Evolutionary conservation across 176 grass and related monocot species (phyloP), one percentile per base, ranked within the genome.

Genomic region (Rhipidocladum racemiflorum): DNA sequence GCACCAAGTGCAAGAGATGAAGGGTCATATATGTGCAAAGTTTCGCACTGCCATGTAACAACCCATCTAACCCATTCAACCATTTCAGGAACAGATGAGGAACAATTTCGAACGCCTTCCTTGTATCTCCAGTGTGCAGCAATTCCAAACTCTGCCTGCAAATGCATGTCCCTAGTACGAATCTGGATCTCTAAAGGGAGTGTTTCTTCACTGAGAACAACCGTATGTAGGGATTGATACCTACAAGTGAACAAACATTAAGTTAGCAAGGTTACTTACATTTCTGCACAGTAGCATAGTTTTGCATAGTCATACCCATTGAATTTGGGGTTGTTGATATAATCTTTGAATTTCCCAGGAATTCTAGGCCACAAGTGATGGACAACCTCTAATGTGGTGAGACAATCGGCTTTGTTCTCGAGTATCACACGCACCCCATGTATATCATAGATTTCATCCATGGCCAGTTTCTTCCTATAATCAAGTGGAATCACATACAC

Each of bases 361-460:
- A 92, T 81, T 79, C 72, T 48, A 75, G 89, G 91, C 94, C 91
- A 97, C 68, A 94, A 78, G 20, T 89, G 70, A 80, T 93, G 89
- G 53, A 94, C 86, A 91, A 90, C 60, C 49, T 90, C 87, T 67
- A 97, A 81, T 49, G 85, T 57, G 2, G 81, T 81, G 43, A 88
- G 92, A 79, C 94, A 97, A 74, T 97, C 94, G 64, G 63, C 76
- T 81, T 67, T 84, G 24, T 85, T 90, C 54, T 94, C 87, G 2
- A 97, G 71, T 86, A 94, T 85, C 62, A 97, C 75, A 74, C 94
- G 89, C 23, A 97, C 7, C 18, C 94, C 94, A 82, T 97, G 85
- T 92, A 92, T 88, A 76, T 97, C 94, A 75, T 97, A 87, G 65
- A 97, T 90, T 81, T 97, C 78, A 90, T 94, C 91, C 82, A 97